phyloP scores from a whole-genome alignment of 2,329 filamentous ascomycete genomes.

The Alternaria brassicae region DNA sequence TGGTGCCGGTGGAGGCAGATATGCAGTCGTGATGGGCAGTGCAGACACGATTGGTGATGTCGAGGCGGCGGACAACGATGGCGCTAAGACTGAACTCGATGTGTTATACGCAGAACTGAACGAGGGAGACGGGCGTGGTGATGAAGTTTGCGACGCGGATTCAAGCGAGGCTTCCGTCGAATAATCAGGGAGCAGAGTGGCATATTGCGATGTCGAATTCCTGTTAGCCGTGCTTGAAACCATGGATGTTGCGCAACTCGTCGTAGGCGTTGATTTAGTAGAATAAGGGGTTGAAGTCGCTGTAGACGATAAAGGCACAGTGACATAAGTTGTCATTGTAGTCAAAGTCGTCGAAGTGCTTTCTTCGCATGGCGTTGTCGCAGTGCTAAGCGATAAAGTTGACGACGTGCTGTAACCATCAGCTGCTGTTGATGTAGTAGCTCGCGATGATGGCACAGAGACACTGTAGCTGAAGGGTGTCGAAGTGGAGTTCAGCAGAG shows the following conservation, averaged over 20 bases:
- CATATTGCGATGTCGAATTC: neutral
- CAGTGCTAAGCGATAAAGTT: neutral
- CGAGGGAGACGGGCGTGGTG: neutral
- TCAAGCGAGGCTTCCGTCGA: neutral
- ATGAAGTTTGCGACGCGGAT: neutral
- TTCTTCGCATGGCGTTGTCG: neutral
- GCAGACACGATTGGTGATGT: neutral
- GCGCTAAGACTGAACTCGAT: neutral
- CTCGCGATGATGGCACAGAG: neutral
- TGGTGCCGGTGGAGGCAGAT: constrained; percentile 1
- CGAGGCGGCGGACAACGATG: neutral
- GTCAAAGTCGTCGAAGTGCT: neutral
- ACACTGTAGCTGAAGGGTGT: neutral
- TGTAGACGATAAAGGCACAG: neutral
- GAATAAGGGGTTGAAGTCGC: neutral
- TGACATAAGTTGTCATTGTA: neutral
- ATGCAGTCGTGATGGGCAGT: neutral
- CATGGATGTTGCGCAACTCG: neutral
- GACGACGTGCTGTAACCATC: neutral
- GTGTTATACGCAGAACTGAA: neutral
- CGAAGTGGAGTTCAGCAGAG: neutral
- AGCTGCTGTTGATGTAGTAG: neutral
- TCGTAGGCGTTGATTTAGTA: neutral
- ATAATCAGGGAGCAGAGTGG: neutral
- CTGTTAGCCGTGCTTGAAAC: neutral